phyloP scores from a whole-genome alignment of 2,329 filamentous ascomycete species.

The Cladorrhinum sp. region DNA sequence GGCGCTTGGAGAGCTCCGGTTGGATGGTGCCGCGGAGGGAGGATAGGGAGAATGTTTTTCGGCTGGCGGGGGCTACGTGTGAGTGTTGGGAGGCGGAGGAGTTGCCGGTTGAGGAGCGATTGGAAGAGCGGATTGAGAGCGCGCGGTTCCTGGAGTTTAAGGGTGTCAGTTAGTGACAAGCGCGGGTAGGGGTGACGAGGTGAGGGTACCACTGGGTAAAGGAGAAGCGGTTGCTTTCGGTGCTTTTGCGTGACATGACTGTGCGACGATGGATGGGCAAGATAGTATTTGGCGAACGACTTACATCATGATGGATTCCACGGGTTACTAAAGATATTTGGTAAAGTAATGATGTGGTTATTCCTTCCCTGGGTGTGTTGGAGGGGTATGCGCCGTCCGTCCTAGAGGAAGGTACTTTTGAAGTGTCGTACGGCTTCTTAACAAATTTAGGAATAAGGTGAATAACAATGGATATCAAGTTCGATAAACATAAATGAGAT shows the following conservation, averaged over 20 bases:
- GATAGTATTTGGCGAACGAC: constrained; percentile 5
- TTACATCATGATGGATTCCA: constrained; percentile 24
- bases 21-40: constrained; percentile 82
- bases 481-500: neutral
- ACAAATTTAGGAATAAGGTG: neutral
- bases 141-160: constrained; percentile 61
- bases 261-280: neutral
- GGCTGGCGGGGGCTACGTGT: constrained; percentile 52
- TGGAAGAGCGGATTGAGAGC: constrained; percentile 69
- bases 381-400: neutral
- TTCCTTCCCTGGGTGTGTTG: neutral
- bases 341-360: neutral
- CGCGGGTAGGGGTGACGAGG: neutral
- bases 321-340: neutral
- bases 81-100: constrained; percentile 43
- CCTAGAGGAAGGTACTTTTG: neutral
- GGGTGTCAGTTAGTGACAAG: constrained; percentile 12
- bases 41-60: constrained; percentile 68
- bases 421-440: neutral
- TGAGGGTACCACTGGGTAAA: constrained; percentile 24
- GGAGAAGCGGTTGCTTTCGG: constrained; percentile 23
- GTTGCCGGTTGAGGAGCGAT: constrained; percentile 35
- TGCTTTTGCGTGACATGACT: constrained; percentile 26
- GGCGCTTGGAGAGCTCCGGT: constrained; percentile 82
- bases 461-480: neutral